These are phyloP conservation scores for Rubus parviflorus DNA, from an alignment of 306 rosid genomes.

Conservation along the genomic window DNA sequence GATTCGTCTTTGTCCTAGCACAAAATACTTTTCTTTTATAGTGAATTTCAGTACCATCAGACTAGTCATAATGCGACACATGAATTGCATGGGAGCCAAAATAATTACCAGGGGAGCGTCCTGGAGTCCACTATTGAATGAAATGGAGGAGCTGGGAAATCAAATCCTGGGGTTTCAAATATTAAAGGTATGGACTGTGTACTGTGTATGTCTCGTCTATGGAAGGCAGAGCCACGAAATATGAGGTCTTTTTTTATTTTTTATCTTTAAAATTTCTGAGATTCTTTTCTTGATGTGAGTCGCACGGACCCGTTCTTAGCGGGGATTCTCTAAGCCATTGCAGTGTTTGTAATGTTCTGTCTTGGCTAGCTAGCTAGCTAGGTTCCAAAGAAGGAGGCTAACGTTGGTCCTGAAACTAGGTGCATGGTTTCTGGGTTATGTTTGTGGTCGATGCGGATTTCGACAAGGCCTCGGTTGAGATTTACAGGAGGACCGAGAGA, in stretches of 20 bases:
- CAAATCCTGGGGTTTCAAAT: constrained; percentile 9
- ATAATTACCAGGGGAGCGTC: not conserved
- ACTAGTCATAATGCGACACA: not conserved
- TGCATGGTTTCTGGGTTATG: not conserved
- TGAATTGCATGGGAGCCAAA: not conserved
- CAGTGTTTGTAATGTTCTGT: not conserved
- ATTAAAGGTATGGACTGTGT: not conserved
- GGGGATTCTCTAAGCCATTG: not conserved
- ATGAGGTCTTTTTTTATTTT: not conserved
- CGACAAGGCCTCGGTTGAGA: too few relatives aligned
- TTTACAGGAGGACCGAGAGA: too few relatives aligned
- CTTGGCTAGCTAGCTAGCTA: not conserved
- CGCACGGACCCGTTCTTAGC: not conserved
- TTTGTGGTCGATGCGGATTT: not conserved
- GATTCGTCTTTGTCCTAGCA: not conserved
- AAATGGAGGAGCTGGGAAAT: not conserved
- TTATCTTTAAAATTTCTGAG: not conserved
- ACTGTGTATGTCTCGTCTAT: constrained; percentile 3
- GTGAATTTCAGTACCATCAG: not conserved
- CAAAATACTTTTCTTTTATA: not conserved
- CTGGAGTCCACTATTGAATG: not conserved
- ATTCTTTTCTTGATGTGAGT: constrained; percentile 12
- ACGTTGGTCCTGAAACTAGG: not conserved
- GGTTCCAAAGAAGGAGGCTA: not conserved
- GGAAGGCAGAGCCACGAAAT: constrained; percentile 6